A percentile compares a stretch with the other conserved stretches of the same genome.
phyloP scores from a whole-genome alignment of 1,284 basidiomycete species.

The Phaffia rhodozyma region DNA sequence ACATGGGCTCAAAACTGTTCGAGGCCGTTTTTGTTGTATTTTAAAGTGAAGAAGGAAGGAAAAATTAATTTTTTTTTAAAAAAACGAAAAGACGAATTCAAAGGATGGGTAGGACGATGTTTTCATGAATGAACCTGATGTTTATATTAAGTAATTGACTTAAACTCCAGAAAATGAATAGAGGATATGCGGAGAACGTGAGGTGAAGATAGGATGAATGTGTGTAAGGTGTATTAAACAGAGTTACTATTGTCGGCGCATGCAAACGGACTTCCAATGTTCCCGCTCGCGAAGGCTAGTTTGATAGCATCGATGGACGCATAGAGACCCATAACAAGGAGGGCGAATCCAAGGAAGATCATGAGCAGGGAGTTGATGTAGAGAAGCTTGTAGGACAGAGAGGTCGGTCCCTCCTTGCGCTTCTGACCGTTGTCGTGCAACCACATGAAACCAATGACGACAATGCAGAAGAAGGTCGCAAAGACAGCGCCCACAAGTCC shows the following conservation, averaged over 20 bases:
- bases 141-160: too few species aligned
- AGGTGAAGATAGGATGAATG: neutral
- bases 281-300: conserved; percentile 27
- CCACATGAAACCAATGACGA: conserved; percentile 23
- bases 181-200: too few species aligned
- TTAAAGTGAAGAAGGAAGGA: too few species aligned
- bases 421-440: conserved; percentile 22
- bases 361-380: conserved; percentile 25
- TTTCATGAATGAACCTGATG: too few species aligned
- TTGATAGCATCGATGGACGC: conserved; percentile 30
- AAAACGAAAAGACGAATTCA: too few species aligned
- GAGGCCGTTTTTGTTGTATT: too few species aligned
- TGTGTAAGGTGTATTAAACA: neutral
- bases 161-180: too few species aligned
- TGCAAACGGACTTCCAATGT: conserved; percentile 31
- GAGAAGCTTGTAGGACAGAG: conserved; percentile 15
- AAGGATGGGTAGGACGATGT: too few species aligned
- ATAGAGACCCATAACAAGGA: conserved; percentile 30
- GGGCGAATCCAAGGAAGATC: conserved; percentile 28
- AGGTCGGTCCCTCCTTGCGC: conserved; percentile 9
- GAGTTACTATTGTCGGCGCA: conserved; percentile 30
- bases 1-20: too few species aligned
- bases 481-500: conserved; percentile 28
- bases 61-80: too few species aligned
- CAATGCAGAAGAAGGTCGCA: conserved; percentile 25